These are phyloP conservation scores for Aureobasidium namibiae DNA, from an alignment of 2,329 filamentous ascomycete genomes.

Conservation along the genomic window DNA sequence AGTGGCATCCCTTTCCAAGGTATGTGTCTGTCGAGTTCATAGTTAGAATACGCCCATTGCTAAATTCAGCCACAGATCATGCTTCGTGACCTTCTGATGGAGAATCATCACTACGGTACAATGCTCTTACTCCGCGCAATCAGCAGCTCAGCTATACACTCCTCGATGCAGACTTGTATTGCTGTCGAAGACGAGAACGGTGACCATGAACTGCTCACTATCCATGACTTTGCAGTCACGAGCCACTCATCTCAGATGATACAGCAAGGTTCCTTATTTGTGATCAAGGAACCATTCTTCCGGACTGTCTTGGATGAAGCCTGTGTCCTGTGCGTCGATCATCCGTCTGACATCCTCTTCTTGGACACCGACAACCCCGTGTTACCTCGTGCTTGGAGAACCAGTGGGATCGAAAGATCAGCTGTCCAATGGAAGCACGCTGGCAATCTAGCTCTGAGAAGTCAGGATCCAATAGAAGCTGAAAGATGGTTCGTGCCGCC, in stretches of 20 bases:
- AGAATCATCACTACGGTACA: background rate
- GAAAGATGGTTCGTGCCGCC: background rate
- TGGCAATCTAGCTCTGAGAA: background rate
- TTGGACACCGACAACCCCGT: background rate
- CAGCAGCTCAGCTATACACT: background rate
- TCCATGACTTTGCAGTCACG: background rate
- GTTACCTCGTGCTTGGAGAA: background rate
- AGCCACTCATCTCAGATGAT: background rate
- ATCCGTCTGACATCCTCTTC: conserved; percentile 3
- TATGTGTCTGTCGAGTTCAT: background rate
- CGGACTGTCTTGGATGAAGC: background rate
- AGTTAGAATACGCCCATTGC: background rate
- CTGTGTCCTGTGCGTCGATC: background rate
- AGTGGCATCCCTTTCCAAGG: background rate
- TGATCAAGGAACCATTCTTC: conserved; percentile 1
- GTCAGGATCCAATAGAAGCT: background rate
- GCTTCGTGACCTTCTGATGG: background rate
- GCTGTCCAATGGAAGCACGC: background rate
- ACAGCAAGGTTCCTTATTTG: background rate
- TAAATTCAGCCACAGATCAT: background rate
- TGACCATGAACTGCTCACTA: background rate
- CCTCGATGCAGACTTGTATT: background rate
- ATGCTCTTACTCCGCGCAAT: background rate
- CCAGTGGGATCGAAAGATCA: background rate
- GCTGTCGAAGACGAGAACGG: conserved; percentile 5